Percentiles rank a stretch among this genome's conserved stretches.
Evolutionary conservation across 1,284 basidiomycete species (phyloP).

Genomic region (Fomitiporia mediterranea): DNA sequence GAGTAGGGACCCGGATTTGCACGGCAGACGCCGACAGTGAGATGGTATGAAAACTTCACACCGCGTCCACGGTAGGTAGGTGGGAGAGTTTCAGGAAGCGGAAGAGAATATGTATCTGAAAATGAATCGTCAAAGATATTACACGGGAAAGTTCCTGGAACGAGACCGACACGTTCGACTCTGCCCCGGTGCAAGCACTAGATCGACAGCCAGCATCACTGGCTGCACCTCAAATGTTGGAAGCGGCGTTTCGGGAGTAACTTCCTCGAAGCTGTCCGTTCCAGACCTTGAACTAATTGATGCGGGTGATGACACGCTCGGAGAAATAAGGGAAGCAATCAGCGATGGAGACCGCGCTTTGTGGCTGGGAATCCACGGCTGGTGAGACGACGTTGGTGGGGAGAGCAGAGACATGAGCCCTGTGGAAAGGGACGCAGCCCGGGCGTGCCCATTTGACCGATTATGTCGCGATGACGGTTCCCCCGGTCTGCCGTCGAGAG

Average conservation of each 20-base stretch:
- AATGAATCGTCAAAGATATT: constrained; percentile 3
- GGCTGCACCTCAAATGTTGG: constrained; percentile 82
- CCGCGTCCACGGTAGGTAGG: constrained; percentile 86
- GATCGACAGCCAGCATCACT: constrained; percentile 80
- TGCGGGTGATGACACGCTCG: constrained; percentile 6
- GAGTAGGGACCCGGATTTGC: constrained; percentile 24
- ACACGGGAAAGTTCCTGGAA: constrained; percentile 1
- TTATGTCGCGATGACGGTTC: neutral
- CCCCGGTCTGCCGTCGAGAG: constrained; percentile 28
- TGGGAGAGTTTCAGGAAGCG: constrained; percentile 76
- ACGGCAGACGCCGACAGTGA: constrained; percentile 83
- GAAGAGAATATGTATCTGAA: constrained; percentile 73
- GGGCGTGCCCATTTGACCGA: constrained; percentile 34
- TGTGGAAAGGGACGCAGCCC: constrained; percentile 51
- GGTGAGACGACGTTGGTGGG: constrained; percentile 29
- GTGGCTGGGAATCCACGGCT: constrained; percentile 19
- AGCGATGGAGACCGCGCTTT: constrained; percentile 17
- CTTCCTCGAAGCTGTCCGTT: constrained; percentile 34
- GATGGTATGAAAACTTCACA: constrained; percentile 83
- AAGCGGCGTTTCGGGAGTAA: constrained; percentile 63
- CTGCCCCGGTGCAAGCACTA: constrained; percentile 73
- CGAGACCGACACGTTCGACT: constrained; percentile 68
- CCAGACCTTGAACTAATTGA: constrained; percentile 14
- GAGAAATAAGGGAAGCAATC: constrained; percentile 15
- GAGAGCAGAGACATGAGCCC: constrained; percentile 53